Evolutionary conservation across 106 monocot species (phyloP).

Genomic region (Dendrobium nobile): DNA sequence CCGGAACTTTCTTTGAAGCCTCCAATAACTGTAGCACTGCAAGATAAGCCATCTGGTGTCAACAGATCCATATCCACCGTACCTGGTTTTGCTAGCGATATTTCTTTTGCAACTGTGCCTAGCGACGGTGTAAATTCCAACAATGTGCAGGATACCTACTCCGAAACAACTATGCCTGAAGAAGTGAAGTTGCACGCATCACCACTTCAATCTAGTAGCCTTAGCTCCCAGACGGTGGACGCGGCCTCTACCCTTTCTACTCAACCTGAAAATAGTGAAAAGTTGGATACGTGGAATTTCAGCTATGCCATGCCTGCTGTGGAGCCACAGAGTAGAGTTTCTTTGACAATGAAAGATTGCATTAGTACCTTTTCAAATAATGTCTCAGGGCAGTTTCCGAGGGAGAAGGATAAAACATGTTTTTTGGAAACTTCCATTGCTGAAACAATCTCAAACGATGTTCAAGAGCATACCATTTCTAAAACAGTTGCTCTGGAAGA

Average conservation of each 20-base stretch:
- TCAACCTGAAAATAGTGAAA: constrained; percentile 15
- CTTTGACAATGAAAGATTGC: neutral
- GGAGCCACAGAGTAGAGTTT: constrained; percentile 1
- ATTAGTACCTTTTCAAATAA: neutral
- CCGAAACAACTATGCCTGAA: constrained; percentile 1
- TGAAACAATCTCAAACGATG: constrained; percentile 12
- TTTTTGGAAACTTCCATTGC: constrained; percentile 20
- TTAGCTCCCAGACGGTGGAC: neutral
- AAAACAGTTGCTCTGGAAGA: neutral
- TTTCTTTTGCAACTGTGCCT: neutral
- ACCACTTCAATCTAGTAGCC: neutral
- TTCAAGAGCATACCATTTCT: constrained; percentile 4
- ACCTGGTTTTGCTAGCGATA: constrained; percentile 33
- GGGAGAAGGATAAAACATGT: constrained; percentile 22
- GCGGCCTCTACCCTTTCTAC: constrained; percentile 5
- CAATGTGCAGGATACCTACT: neutral
- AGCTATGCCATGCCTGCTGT: neutral
- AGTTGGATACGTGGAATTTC: constrained; percentile 5
- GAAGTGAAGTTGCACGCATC: constrained; percentile 8
- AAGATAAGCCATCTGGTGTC: constrained; percentile 42
- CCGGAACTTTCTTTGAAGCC: constrained; percentile 56
- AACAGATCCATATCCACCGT: constrained; percentile 48
- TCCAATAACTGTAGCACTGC: constrained; percentile 61
- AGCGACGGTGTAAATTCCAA: neutral
- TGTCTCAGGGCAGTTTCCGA: constrained; percentile 1